These are phyloP conservation scores for Xylaria sp. DNA, from an alignment of 2,329 filamentous ascomycete species.

Conservation along the genomic window DNA sequence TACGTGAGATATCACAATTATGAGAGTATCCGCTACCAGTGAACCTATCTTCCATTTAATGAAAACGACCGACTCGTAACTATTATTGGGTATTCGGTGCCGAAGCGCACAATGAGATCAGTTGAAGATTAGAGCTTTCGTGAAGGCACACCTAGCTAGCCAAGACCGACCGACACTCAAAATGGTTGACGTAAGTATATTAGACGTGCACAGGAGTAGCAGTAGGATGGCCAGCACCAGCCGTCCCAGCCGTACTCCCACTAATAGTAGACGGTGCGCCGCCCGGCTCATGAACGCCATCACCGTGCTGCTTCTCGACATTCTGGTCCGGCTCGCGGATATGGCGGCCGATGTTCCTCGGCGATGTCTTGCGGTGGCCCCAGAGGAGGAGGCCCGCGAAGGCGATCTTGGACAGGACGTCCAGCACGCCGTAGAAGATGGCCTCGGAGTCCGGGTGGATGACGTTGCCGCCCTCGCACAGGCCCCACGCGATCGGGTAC, in stretches of 20 bases:
- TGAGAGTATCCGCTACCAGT: not conserved
- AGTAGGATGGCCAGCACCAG: conserved; percentile 30
- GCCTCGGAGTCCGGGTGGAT: conserved; percentile 74
- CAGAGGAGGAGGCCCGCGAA: conserved; percentile 71
- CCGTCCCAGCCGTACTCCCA: conserved; percentile 29
- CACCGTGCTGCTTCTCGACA: conserved; percentile 41
- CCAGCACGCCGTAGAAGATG: conserved; percentile 75
- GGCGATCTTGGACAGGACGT: conserved; percentile 71
- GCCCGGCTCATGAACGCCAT: conserved; percentile 33
- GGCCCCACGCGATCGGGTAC: conserved; percentile 73
- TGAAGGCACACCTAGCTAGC: not conserved
- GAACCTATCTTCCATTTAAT: not conserved
- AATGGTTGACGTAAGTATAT: not conserved
- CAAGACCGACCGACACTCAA: not conserved
- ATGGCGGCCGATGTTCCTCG: conserved; percentile 64
- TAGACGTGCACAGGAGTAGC: conserved; percentile 17
- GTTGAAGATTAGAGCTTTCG: not conserved
- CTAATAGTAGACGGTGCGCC: conserved; percentile 38
- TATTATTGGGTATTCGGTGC: not conserved
- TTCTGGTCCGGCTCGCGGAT: conserved; percentile 49
- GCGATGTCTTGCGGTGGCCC: conserved; percentile 72
- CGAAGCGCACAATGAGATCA: not conserved
- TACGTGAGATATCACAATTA: not conserved
- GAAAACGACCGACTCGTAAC: not conserved
- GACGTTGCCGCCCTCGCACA: conserved; percentile 72